Evolutionary conservation across 768 basidiomycete genomes (phyloP).

Genomic region (Tulasnella sp.): DNA sequence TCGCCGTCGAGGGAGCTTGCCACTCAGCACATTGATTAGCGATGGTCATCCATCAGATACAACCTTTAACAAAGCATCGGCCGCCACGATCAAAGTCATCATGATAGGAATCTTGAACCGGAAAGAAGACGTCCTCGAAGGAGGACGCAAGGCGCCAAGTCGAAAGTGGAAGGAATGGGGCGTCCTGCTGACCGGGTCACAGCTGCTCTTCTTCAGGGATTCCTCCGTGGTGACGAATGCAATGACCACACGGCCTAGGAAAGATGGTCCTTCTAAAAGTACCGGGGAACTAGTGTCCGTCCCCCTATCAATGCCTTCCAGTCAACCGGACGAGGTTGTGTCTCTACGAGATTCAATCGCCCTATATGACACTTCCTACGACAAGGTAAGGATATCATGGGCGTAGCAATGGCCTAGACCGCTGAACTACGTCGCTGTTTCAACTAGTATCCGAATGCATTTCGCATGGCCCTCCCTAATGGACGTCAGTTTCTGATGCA

Average conservation of each 20-base stretch:
- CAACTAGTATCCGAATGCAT: slow-evolving; percentile 51
- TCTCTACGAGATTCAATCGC: slow-evolving; percentile 70
- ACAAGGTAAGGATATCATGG: slow-evolving; percentile 43
- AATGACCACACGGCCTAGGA: not conserved
- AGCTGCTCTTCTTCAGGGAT: slow-evolving; percentile 83
- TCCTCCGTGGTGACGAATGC: slow-evolving; percentile 36
- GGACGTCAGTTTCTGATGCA: slow-evolving; percentile 78
- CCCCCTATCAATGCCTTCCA: slow-evolving; percentile 22
- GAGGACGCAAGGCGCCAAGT: slow-evolving; percentile 60
- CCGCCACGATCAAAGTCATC: slow-evolving; percentile 46
- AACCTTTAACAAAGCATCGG: not conserved
- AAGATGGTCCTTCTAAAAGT: not conserved
- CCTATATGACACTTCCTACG: slow-evolving; percentile 65
- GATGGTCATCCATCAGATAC: slow-evolving; percentile 7
- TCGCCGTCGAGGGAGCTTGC: not conserved
- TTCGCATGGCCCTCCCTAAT: slow-evolving; percentile 65
- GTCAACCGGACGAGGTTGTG: slow-evolving; percentile 75
- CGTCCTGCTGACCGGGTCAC: slow-evolving; percentile 79
- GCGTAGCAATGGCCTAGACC: not conserved
- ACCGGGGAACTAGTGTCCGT: slow-evolving; percentile 21
- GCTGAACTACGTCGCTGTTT: not conserved
- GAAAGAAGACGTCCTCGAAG: slow-evolving; percentile 62
- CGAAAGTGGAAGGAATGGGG: slow-evolving; percentile 85
- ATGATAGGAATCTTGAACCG: slow-evolving; percentile 73
- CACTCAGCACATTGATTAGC: slow-evolving; percentile 3